Percentiles rank a stretch among this genome's conserved stretches.
These are phyloP conservation scores for Claviceps humidiphila DNA, from an alignment of 2,329 filamentous ascomycete genomes.

Conservation along the genomic window DNA sequence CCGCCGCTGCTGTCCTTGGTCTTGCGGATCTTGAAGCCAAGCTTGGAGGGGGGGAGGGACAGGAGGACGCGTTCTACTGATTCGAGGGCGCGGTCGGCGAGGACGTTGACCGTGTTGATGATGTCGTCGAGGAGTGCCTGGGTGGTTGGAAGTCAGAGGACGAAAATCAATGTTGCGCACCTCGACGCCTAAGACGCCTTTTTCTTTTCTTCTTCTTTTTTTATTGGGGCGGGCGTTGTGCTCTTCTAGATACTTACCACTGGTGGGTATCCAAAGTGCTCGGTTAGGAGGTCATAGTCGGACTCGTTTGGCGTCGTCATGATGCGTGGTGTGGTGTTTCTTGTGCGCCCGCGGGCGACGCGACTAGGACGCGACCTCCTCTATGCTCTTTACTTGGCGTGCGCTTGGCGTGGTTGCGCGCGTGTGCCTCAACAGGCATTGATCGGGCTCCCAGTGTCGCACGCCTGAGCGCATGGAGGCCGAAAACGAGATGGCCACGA, in stretches of 20 bases:
- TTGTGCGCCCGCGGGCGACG: slow-evolving; percentile 9
- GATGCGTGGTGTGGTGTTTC: slow-evolving; percentile 2
- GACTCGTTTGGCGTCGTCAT: slow-evolving; percentile 25
- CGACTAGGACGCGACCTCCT: slow-evolving; percentile 5
- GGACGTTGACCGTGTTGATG: slow-evolving; percentile 90
- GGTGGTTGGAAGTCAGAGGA: not conserved
- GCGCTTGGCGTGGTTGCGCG: not conserved
- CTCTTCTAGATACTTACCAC: slow-evolving; percentile 45
- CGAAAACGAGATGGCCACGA: too few species aligned
- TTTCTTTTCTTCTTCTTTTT: slow-evolving; percentile 1
- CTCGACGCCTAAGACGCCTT: not conserved
- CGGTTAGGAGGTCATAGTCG: slow-evolving; percentile 65
- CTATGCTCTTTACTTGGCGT: too few species aligned
- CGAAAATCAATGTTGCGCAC: too few species aligned
- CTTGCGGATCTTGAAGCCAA: slow-evolving; percentile 57
- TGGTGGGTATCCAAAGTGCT: slow-evolving; percentile 91
- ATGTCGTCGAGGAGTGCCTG: slow-evolving; percentile 94
- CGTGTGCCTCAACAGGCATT: not conserved
- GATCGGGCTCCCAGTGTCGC: too few species aligned
- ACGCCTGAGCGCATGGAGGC: too few species aligned
- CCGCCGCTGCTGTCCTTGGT: not conserved
- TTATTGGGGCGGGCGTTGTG: not conserved
- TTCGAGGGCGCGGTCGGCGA: slow-evolving; percentile 80
- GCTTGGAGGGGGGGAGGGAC: slow-evolving; percentile 54
- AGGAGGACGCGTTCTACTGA: slow-evolving; percentile 75